Percentiles rank a stretch among this genome's conserved stretches.
These are phyloP conservation scores for Solanum rostratum DNA, from an alignment of 257 asterid genomes.

Conservation along the genomic window DNA sequence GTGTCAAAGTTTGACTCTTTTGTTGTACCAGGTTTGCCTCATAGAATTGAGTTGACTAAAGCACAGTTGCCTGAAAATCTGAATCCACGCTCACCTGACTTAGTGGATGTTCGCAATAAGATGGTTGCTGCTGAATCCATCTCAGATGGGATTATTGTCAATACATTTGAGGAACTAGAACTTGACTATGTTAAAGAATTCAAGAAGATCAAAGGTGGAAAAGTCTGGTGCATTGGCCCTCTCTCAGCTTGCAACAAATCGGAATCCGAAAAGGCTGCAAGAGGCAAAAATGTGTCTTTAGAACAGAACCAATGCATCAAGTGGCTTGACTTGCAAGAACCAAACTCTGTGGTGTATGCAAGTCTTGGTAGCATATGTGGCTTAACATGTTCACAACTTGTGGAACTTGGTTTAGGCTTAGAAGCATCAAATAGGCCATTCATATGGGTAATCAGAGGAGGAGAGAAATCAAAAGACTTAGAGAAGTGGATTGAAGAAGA, in stretches of 20 bases:
- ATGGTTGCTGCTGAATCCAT: conserved; percentile 20
- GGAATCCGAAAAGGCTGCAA: conserved; percentile 15
- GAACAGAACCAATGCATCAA: conserved; percentile 12
- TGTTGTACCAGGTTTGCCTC: conserved; percentile 22
- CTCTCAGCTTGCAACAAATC: conserved; percentile 24
- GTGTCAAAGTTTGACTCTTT: conserved; percentile 16
- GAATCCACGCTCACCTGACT: conserved; percentile 16
- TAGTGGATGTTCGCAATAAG: conserved; percentile 13
- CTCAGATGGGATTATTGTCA: conserved; percentile 33
- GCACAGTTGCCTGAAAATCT: conserved; percentile 24
- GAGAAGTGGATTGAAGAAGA: conserved; percentile 50
- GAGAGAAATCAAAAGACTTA: conserved; percentile 27
- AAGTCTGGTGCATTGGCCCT: conserved; percentile 71
- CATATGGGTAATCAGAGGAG: conserved; percentile 32
- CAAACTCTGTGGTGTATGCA: conserved; percentile 27
- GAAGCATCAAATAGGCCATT: conserved; percentile 31
- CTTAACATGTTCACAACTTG: conserved; percentile 11
- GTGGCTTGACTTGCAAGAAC: conserved; percentile 25
- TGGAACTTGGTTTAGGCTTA: conserved; percentile 29
- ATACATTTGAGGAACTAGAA: conserved; percentile 45
- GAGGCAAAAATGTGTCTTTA: conserved; percentile 26
- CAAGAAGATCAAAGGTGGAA: conserved; percentile 16
- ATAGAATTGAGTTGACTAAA: conserved; percentile 19
- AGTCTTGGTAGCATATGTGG: conserved; percentile 34
- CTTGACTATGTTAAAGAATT: conserved; percentile 20